These are phyloP conservation scores for Magnaporthiopsis rhizophila DNA, from an alignment of 2,329 filamentous ascomycete species.

Conservation along the genomic window DNA sequence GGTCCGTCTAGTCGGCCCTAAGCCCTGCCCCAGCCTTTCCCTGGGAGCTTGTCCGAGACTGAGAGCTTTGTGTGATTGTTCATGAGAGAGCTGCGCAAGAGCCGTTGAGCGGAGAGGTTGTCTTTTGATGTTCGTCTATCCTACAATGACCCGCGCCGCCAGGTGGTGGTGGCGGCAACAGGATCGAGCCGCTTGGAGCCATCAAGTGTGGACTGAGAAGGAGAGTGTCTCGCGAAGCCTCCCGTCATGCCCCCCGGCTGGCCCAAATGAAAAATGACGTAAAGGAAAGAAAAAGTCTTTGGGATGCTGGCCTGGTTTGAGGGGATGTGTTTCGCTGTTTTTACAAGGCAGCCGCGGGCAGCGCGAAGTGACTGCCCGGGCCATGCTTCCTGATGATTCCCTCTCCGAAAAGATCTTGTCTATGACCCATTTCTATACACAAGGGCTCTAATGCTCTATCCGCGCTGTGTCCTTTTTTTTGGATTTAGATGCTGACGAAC, in stretches of 20 bases:
- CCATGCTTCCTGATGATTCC: constrained; percentile 6
- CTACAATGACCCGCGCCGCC: neutral
- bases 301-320: constrained; percentile 5
- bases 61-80: neutral
- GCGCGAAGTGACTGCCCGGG: constrained; percentile 6
- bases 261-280: neutral
- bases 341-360: constrained; percentile 5
- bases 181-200: neutral
- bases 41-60: neutral
- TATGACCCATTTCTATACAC: constrained; percentile 7
- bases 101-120: neutral
- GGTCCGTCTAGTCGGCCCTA: neutral
- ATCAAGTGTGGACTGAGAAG: neutral
- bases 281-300: constrained; percentile 4
- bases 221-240: neutral
- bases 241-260: no score
- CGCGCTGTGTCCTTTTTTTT: constrained; percentile 5
- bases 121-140: neutral
- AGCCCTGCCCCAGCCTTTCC: neutral
- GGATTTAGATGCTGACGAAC: constrained; percentile 4
- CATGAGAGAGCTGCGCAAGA: neutral
- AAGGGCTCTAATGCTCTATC: constrained; percentile 5
- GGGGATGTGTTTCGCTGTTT: constrained; percentile 8
- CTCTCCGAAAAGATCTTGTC: constrained; percentile 4
- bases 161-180: neutral